These are phyloP conservation scores for Chaetomium cochliodes DNA, from an alignment of 495 filamentous ascomycete genomes.

Conservation along the genomic window DNA sequence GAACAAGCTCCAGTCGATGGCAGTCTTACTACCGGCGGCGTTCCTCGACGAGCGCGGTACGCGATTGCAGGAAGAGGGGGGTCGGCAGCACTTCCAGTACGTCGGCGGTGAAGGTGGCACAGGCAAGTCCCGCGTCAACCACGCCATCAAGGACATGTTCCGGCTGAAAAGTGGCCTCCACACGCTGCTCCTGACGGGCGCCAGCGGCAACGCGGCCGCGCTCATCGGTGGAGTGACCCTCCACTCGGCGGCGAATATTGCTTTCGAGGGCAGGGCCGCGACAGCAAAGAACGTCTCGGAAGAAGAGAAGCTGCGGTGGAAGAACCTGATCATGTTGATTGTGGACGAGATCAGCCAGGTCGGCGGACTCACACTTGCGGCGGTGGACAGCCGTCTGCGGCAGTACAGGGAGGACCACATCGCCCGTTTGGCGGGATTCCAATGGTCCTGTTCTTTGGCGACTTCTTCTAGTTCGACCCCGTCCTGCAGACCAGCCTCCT, in stretches of 20 bases:
- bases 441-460: constrained; percentile 16
- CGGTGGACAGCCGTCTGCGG: constrained; percentile 15
- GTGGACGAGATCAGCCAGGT: no score
- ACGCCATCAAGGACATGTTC: constrained; percentile 7
- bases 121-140: neutral
- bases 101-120: neutral
- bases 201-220: constrained; percentile 9
- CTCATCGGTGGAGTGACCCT: constrained; percentile 11
- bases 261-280: no score
- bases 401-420: constrained; percentile 15
- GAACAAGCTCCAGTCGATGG: no score
- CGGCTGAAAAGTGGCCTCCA: constrained; percentile 13
- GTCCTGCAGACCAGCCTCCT: constrained; percentile 18
- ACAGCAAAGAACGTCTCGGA: no score
- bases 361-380: constrained; percentile 4
- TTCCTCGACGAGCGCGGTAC: no score
- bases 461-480: constrained; percentile 23
- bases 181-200: constrained; percentile 8
- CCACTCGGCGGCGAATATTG: no score
- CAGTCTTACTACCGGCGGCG: no score
- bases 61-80: neutral
- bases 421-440: constrained; percentile 15
- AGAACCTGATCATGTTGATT: no score
- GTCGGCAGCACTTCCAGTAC: neutral
- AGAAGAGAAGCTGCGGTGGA: no score